Conservation (phyloP, 495 filamentous ascomycete genomes). For the Podospora sp. region DNA sequence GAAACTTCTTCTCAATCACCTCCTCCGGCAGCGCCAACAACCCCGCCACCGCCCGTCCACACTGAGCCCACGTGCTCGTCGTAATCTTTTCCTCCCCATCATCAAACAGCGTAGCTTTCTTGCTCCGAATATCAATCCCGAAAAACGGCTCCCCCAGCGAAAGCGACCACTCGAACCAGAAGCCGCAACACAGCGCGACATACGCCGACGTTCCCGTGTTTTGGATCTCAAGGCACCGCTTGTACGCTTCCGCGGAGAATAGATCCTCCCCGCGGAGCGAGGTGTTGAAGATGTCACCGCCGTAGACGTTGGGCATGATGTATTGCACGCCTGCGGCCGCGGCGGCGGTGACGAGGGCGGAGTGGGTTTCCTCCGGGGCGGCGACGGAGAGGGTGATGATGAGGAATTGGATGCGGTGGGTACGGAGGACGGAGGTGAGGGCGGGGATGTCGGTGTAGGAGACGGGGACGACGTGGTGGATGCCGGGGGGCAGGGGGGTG, state of each 20-base stretch:
- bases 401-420: constrained; percentile 52
- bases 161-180: constrained; percentile 54
- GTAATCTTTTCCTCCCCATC: constrained; percentile 39
- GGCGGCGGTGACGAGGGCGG: constrained; percentile 58
- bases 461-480: constrained; percentile 47
- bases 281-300: constrained; percentile 21
- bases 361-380: constrained; percentile 38
- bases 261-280: constrained; percentile 35
- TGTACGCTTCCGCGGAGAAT: constrained; percentile 3
- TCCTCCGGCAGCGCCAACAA: constrained; percentile 50
- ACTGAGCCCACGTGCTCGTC: constrained; percentile 45
- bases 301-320: constrained; percentile 64
- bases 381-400: constrained; percentile 56
- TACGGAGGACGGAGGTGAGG: constrained; percentile 41
- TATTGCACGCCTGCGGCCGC: constrained; percentile 61
- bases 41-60: constrained; percentile 44
- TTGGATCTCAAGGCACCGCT: constrained; percentile 38
- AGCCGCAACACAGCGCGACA: constrained; percentile 46
- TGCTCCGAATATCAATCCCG: constrained; percentile 38
- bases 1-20: constrained; percentile 40
- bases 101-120: constrained; percentile 40
- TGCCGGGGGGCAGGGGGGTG: constrained; percentile 35
- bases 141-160: constrained; percentile 31
- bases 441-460: constrained; percentile 23
- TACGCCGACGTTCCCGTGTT: constrained; percentile 32